A percentile compares a stretch with the other conserved stretches of the same genome.
phyloP scores from a whole-genome alignment of 139 green algal genomes.

The Edaphochlamys debaryana region DNA sequence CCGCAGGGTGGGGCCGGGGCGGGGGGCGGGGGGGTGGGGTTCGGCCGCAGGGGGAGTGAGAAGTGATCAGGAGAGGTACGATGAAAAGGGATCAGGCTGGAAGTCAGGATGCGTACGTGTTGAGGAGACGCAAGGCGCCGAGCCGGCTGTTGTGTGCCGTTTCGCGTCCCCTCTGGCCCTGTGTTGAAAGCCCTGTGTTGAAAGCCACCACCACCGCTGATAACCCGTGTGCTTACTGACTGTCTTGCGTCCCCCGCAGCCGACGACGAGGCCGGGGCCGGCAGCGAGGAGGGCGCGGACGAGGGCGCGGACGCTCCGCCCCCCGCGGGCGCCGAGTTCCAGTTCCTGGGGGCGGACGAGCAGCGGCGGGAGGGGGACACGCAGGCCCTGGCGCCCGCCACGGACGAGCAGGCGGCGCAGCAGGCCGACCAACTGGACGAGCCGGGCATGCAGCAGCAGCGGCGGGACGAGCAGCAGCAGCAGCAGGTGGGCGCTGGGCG shows the following conservation, averaged over 20 bases:
- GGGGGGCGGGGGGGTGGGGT: too few species aligned
- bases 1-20: too few species aligned
- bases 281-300: conserved; percentile 55
- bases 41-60: too few species aligned
- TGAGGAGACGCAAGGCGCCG: too few species aligned
- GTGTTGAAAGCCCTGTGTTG: too few species aligned
- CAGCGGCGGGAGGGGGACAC: conserved; percentile 44
- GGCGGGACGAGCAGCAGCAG: conserved; percentile 28
- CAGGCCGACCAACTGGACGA: conserved; percentile 33
- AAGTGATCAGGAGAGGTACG: too few species aligned
- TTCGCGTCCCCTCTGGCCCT: too few species aligned
- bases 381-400: conserved; percentile 84
- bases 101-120: too few species aligned
- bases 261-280: conserved; percentile 30
- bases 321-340: conserved; percentile 60
- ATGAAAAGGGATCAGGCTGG: too few species aligned
- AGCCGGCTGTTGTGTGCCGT: too few species aligned
- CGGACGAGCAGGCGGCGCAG: conserved; percentile 83
- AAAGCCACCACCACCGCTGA: too few species aligned
- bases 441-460: conserved; percentile 8
- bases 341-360: conserved; percentile 67
- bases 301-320: conserved; percentile 44
- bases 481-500: background rate
- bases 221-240: too few species aligned
- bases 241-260: background rate